A percentile compares a stretch with the other conserved stretches of the same genome.
Conservation (phyloP, 1,284 basidiomycete genomes). For the Sporisorium reilianum region DNA sequence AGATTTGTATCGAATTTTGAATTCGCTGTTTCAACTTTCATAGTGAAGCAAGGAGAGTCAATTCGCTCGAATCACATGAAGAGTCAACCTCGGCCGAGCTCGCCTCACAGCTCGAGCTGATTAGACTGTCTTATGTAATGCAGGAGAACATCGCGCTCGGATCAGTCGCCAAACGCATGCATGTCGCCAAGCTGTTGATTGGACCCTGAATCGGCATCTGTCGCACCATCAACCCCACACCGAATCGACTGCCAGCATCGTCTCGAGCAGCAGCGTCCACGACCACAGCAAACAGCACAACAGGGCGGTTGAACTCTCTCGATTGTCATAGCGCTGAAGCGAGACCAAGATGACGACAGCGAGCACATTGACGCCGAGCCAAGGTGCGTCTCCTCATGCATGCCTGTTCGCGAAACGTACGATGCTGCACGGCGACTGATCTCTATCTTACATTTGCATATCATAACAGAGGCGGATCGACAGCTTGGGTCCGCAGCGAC, state of each 20-base stretch:
- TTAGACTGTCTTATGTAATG: slow-evolving; percentile 32
- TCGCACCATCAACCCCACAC: slow-evolving; percentile 7
- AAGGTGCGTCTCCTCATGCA: slow-evolving; percentile 16
- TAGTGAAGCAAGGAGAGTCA: no score
- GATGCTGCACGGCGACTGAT: background rate
- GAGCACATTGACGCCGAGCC: slow-evolving; percentile 18
- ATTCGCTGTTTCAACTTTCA: no score
- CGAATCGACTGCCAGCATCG: background rate
- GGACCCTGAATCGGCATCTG: slow-evolving; percentile 26
- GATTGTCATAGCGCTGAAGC: background rate
- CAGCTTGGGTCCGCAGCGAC: slow-evolving; percentile 32
- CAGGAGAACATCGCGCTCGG: slow-evolving; percentile 11
- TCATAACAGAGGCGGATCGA: slow-evolving; percentile 31
- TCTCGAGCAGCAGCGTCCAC: background rate
- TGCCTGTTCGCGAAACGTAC: background rate
- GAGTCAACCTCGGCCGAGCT: slow-evolving; percentile 3
- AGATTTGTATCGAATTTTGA: background rate
- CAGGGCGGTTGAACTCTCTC: background rate
- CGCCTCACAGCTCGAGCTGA: background rate
- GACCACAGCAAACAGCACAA: background rate
- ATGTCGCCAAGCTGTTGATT: slow-evolving; percentile 4
- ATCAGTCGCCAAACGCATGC: slow-evolving; percentile 18
- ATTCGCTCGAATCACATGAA: background rate
- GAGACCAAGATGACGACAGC: slow-evolving; percentile 4
- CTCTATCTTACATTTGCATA: background rate